phyloP scores from a whole-genome alignment of 306 rosid genomes.

The Echinosophora koreensis region DNA sequence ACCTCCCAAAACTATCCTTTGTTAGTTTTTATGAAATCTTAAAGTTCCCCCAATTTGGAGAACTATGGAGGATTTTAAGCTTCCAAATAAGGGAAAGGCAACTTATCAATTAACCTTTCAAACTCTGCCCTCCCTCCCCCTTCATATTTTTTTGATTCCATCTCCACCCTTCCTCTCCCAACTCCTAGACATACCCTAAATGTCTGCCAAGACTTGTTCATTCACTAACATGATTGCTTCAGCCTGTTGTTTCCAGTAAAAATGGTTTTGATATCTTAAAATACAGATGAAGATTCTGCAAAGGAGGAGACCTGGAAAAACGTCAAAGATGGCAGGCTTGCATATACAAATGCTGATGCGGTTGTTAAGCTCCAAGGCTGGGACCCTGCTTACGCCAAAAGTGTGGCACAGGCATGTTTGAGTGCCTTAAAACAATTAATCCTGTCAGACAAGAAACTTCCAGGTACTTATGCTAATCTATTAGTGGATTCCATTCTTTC shows the following conservation, averaged over 20 bases:
- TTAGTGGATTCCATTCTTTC: conserved; percentile 27
- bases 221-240: conserved; percentile 33
- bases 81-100: conserved; percentile 18
- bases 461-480: conserved; percentile 60
- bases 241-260: conserved; percentile 34
- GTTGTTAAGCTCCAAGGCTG: conserved; percentile 90
- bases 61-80: conserved; percentile 3
- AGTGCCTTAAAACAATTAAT: conserved; percentile 89
- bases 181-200: not conserved
- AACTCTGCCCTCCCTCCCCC: not conserved
- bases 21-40: not conserved
- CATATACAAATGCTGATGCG: conserved; percentile 83
- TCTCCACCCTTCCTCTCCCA: conserved; percentile 7
- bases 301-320: conserved; percentile 77
- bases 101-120: not conserved
- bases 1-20: not conserved
- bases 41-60: not conserved
- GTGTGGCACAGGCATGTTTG: conserved; percentile 83
- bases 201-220: not conserved
- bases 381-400: conserved; percentile 78
- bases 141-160: conserved; percentile 19
- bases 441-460: conserved; percentile 82
- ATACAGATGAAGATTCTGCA: conserved; percentile 87
- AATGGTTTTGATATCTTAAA: conserved; percentile 36
- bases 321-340: conserved; percentile 61